Evolutionary conservation across 208 protist species (phyloP).

Genomic region (Crithidia sp.): DNA sequence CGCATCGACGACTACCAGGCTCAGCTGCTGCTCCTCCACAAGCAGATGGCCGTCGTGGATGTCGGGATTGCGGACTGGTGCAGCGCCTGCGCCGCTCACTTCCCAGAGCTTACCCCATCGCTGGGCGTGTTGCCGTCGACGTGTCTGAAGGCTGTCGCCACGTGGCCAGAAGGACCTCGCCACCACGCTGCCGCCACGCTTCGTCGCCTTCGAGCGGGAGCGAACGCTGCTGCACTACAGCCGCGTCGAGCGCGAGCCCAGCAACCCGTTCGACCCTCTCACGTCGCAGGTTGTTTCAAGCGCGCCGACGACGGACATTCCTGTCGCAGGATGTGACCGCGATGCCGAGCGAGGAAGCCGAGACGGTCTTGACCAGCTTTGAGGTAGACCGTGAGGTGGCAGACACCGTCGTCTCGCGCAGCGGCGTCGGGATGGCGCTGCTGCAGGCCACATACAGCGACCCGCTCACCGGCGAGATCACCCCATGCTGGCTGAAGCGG

Average conservation of each 20-base stretch:
- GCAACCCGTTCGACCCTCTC: constrained; percentile 56
- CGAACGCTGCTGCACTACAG: constrained; percentile 68
- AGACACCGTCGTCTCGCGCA: constrained; percentile 21
- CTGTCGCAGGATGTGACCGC: constrained; percentile 4
- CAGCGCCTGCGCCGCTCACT: constrained; percentile 53
- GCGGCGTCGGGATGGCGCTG: constrained; percentile 38
- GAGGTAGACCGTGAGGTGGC: constrained; percentile 23
- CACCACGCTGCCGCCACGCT: constrained; percentile 25
- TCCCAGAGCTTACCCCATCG: constrained; percentile 52
- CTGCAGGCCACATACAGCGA: constrained; percentile 60
- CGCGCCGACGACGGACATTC: constrained; percentile 9
- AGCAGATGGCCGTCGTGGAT: constrained; percentile 59
- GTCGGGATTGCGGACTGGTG: constrained; percentile 46
- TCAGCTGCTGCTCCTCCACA: constrained; percentile 34
- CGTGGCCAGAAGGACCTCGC: neutral
- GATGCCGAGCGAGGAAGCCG: constrained; percentile 1
- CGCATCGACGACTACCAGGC: constrained; percentile 32
- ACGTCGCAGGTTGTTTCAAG: constrained; percentile 6
- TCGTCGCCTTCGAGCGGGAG: constrained; percentile 65
- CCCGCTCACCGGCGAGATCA: constrained; percentile 55
- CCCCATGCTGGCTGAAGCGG: constrained; percentile 70
- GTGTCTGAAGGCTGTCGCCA: constrained; percentile 32
- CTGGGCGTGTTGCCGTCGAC: constrained; percentile 55
- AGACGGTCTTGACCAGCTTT: constrained; percentile 32
- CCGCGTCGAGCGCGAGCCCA: constrained; percentile 51